Evolutionary conservation across 164 flowering plant genomes (phyloP), one percentile per base, ranked within the genome.

Genomic region (Berberis thunbergii): DNA sequence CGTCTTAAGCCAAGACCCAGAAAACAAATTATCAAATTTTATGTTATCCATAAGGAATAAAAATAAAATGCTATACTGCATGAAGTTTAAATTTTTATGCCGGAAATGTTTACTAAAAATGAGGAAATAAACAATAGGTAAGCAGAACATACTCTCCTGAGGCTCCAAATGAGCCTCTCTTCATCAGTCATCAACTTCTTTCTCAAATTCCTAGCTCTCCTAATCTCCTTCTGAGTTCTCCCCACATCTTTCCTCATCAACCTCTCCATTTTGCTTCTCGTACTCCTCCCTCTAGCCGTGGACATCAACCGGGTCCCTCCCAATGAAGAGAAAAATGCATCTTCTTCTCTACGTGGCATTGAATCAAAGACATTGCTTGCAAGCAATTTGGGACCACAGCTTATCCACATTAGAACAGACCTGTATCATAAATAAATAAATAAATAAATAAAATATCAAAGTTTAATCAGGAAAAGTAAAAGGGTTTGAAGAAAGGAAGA

Each of bases 181-280:
- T 87, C 91, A 57, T 84, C 90, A 60, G 92, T 83, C 97, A 90
- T 90, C 67, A 87, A 71, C 75, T 90, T 90, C 79, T 82, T 85
- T 73, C 78, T 75, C 61, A 87, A 54, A 41, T 79, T 86, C 67
- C 79, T 78, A 0, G 94, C 89, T 68, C 91, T 72, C 38, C 97
- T 70, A 55, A 83, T 71, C 80, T 90, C 93, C 74, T 79, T 78
- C 1, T 77, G 66, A 3, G 92, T 83, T 59, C 76, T 84, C 3
- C 97, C 90, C n/a, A 91, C 78, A 71, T 90, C 95, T 56, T 68
- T 80, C 38, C 76, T 82, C 92, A 90, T 87, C 61, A 87, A 65
- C 53, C 67, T 80, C 76, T 86, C 95, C 64, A 90, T 92, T 70
- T 76, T 86, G 72, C 90, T 83, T 64, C 95, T 75, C 92, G 86